Conservation (phyloP, 1,284 basidiomycete genomes). For the Boletellus sp. region DNA sequence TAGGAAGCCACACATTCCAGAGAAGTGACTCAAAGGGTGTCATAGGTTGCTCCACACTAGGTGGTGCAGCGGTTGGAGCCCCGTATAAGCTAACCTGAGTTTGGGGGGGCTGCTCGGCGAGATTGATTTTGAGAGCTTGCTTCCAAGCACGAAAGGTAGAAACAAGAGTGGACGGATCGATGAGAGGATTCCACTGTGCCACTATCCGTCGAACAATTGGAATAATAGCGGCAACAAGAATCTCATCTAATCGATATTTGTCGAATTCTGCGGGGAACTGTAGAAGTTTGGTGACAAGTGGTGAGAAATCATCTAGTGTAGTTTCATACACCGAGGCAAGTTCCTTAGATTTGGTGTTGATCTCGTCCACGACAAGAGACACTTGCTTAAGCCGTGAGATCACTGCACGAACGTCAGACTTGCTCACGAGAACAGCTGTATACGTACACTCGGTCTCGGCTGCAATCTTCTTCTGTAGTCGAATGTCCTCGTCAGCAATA, state of each 20-base stretch:
- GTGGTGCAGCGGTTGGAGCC: conserved; percentile 33
- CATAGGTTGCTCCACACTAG: conserved; percentile 65
- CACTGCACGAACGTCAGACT: conserved; percentile 43
- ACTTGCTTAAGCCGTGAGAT: conserved; percentile 75
- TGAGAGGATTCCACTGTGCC: conserved; percentile 68
- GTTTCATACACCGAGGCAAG: conserved; percentile 61
- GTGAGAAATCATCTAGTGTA: conserved; percentile 68
- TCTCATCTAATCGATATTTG: conserved; percentile 80
- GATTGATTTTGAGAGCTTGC: conserved; percentile 58
- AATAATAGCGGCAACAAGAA: conserved; percentile 86
- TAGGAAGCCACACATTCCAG: conserved; percentile 94
- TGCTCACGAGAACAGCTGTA: background rate
- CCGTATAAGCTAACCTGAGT: conserved; percentile 60
- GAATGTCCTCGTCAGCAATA: conserved; percentile 67
- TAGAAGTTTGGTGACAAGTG: conserved; percentile 67
- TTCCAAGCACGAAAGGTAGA: conserved; percentile 70
- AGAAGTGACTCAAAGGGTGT: conserved; percentile 92
- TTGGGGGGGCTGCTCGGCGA: conserved; percentile 38
- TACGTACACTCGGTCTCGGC: conserved; percentile 72
- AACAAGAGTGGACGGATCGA: conserved; percentile 60
- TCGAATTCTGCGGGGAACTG: conserved; percentile 80
- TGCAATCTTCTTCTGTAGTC: conserved; percentile 63
- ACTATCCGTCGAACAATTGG: conserved; percentile 72
- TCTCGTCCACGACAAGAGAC: conserved; percentile 68
- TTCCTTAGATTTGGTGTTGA: conserved; percentile 62